Base-by-base conservation (phyloP, 129 eudicot species). In the Gnaphalium uliginosum region DNA sequence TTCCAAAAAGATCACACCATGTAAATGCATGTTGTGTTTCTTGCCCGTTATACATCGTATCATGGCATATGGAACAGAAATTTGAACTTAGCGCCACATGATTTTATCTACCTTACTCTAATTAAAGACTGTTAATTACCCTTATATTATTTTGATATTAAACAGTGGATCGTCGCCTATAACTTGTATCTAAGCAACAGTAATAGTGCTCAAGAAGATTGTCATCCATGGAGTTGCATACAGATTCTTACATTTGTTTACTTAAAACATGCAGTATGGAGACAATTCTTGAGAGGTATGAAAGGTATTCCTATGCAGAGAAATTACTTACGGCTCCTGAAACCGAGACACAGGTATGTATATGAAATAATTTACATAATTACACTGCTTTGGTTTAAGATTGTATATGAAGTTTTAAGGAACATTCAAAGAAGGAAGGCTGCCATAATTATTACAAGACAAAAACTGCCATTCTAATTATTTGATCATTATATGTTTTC, bases 271-370 rank as follows among this genome's bases (percentile, higher is more conserved):
- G 85, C 76, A 90, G 96, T 75, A 90, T 90, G 93, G 92, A 90
- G 71, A 71, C 76, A 13, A 90, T 88, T 35, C 75, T 90, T 78
- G 96, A 90, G 77, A 87, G 87, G 79, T 90, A 90, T 65, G 93
- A 90, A 62, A 84, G 89, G 72, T 85, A 88, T 73, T 71, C 89
- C 19, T 84, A 78, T 69, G 86, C 90, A 7, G 96, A 90, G 81
- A 83, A 68, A 74, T 81, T 81, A 58, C 81, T 85, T 23, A 78
- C 69, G 66, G 81, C 82, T 68, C 74, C 85, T 56, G 81, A 85
- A 61, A 75, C 75, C 25, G 87, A 82, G 59, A 53, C 85, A 23
- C 85, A 73, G 85, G 87, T 84, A 64, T 24, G 21, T 1, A 26
- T 61, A 66, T 2, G 48, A 17, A 64, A 10, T 8, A 74, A 53